Evolutionary conservation across 768 basidiomycete species (phyloP), one percentile per base, ranked within the genome.

Genomic region (Kwoniella sp.): DNA sequence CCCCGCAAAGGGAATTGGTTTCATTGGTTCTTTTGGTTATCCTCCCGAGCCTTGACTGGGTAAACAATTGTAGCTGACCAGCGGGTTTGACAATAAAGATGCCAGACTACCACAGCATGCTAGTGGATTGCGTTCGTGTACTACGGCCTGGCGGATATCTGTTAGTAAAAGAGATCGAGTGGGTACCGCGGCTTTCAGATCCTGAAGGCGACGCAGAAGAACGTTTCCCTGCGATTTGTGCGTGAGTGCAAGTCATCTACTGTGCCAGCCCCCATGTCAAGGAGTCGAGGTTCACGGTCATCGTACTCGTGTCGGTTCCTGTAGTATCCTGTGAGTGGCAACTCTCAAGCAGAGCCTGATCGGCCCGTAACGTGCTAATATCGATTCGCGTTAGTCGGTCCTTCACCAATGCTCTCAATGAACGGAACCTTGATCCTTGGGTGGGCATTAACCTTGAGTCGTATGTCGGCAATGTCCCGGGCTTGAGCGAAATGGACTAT

Each of bases 61-160:
- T n/a, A n/a, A n/a, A n/a, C n/a, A n/a, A n/a, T n/a, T n/a, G n/a
- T n/a, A n/a, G n/a, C n/a, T n/a, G n/a, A n/a, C n/a, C n/a, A n/a
- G n/a, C n/a, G n/a, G n/a, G n/a, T n/a, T n/a, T n/a, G n/a, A n/a
- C n/a, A n/a, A n/a, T n/a, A n/a, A 15, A 66, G 65, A 60, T 66
- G 36, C 65, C 51, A 19, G 65, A 66, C 24, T 61, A 66, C 26
- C 54, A 26, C 44, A 19, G 2, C 22, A 49, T 66, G 40, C 24
- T 66, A 24, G 25, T 21, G 12, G 59, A 66, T 25, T 60, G 59
- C 25, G 53, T 56, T 1, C 51, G 60, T 12, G 58, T 60, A 1
- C 50, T 66, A 36, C 50, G 50, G 21, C 65, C 65, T 10, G 65
- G 59, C 22, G 65, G 65, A 2, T 66, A 54, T 33, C 55, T 66